Conservation (phyloP, 2,329 filamentous ascomycete genomes). For the Mariannaea sp. region DNA sequence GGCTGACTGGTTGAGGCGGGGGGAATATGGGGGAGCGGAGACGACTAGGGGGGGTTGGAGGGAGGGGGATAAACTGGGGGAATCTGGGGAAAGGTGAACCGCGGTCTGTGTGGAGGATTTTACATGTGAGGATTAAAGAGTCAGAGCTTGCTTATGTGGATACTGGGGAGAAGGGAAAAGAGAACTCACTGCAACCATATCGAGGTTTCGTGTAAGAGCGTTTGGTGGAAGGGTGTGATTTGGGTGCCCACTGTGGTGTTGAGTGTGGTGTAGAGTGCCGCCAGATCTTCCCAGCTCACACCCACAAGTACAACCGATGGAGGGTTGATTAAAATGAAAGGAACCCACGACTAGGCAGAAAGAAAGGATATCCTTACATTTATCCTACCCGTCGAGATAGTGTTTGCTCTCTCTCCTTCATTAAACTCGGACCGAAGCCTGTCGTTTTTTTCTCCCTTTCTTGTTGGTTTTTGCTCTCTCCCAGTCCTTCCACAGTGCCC, state of each 20-base stretch:
- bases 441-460: too few relatives aligned
- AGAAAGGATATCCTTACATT: background rate
- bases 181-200: background rate
- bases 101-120: slow-evolving; percentile 7
- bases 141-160: too few relatives aligned
- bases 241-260: too few relatives aligned
- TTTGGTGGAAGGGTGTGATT: background rate
- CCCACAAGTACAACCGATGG: background rate
- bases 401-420: background rate
- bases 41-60: background rate
- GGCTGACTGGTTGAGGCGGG: slow-evolving; percentile 4
- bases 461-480: background rate
- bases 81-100: slow-evolving; percentile 16
- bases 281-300: background rate
- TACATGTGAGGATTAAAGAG: slow-evolving; percentile 6
- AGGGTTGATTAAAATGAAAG: background rate
- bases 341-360: background rate
- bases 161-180: background rate
- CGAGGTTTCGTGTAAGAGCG: background rate
- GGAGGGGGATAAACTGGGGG: background rate
- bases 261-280: background rate
- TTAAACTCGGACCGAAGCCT: slow-evolving; percentile 6
- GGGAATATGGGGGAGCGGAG: slow-evolving; percentile 1
- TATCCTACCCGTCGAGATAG: background rate
- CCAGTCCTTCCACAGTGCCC: slow-evolving; percentile 1